Evolutionary conservation across 345 rosid genomes (phyloP), one percentile per base, ranked within the genome.

Genomic region (Syzygium jambos): DNA sequence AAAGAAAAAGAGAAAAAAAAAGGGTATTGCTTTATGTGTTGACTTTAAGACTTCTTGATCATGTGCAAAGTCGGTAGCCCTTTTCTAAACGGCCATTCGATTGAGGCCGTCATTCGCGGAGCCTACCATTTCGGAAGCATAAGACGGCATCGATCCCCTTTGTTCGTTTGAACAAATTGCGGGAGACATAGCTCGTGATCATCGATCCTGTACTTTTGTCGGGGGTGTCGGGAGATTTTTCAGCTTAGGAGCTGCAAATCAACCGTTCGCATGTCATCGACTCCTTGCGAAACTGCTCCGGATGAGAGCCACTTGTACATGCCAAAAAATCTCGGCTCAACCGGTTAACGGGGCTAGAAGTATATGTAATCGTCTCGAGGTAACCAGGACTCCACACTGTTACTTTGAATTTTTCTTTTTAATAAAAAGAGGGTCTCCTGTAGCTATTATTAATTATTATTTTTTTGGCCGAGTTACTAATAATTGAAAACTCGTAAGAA

Each of bases 261-360:
- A 11, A 5, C 15, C 0, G 0, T 11, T 25, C 14, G 27, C 4
- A 10, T 57, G 25, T 57, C 11, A 25, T 6, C n/a, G 2, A 57
- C 25, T 11, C 3, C 1, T 25, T 57, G 63, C 1, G 2, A 57
- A 57, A 57, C 25, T n/a, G 29, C 3, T 57, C 1, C 15, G 3
- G 63, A 57, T 57, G 6, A 57, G 27, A 57, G 63, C 11, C 29
- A 57, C 29, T 23, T 10, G 14, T 5, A 11, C 25, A 2, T 13
- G 15, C 29, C 14, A n/a, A 57, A 25, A 25, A 14, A 29, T 57
- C 3, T 57, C 0, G 14, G 6, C 14, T 57, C 10, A 56, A 56
- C 10, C 0, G 12, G 10, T 56, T 0, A 21, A 22, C 22, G 12
- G 9, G 9, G 12, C 23, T 22, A 22, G 61, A 5, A 56, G n/a